Conservation (phyloP, 495 filamentous ascomycete species). For the Hypoxylon lenormandii region DNA sequence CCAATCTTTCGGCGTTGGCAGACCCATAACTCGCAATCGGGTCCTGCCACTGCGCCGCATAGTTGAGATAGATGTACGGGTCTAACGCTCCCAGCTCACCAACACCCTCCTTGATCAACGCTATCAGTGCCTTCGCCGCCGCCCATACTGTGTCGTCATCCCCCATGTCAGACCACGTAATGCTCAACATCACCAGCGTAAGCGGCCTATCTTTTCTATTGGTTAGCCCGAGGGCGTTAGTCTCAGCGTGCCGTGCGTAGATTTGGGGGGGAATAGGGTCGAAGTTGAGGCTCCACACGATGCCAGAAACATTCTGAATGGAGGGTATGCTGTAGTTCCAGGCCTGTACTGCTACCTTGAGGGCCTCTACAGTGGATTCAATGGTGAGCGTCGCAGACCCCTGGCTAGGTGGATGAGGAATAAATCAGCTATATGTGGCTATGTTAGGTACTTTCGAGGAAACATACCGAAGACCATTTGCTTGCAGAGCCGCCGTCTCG, state of each 20-base stretch:
- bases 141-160: constrained; percentile 18
- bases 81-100: constrained; percentile 17
- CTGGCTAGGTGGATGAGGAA: background rate
- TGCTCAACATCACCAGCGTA: constrained; percentile 6
- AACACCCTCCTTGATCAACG: constrained; percentile 10
- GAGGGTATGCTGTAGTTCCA: constrained; percentile 31
- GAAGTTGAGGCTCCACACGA: constrained; percentile 46
- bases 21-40: constrained; percentile 60
- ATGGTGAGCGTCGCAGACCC: constrained; percentile 21
- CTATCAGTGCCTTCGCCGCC: constrained; percentile 11
- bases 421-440: too few species aligned
- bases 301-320: constrained; percentile 3
- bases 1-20: constrained; percentile 55
- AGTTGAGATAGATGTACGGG: constrained; percentile 51
- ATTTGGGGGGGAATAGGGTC: constrained; percentile 61
- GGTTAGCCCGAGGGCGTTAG: constrained; percentile 63
- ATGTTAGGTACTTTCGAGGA: too few species aligned
- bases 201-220: constrained; percentile 43
- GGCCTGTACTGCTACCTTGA: constrained; percentile 34
- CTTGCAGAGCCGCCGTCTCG: constrained; percentile 4
- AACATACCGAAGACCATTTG: constrained; percentile 2
- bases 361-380: constrained; percentile 14
- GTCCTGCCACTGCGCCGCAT: constrained; percentile 56
- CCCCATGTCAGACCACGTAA: constrained; percentile 2
- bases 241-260: constrained; percentile 53